Conservation (phyloP, 2,329 filamentous ascomycete genomes). For the Scleromitrula shiraiana region DNA sequence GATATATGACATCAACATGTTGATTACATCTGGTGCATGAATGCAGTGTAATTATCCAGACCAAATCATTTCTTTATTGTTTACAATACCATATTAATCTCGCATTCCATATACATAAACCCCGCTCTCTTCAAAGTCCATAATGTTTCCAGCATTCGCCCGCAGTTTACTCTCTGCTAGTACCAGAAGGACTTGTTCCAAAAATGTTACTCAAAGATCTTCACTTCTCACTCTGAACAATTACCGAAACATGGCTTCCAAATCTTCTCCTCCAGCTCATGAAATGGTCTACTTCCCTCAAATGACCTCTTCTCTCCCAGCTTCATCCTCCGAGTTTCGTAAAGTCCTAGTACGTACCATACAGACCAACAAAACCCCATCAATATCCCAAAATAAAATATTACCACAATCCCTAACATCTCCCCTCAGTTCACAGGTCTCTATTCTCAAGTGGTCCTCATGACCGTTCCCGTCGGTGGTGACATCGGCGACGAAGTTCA, state of each 20-base stretch:
- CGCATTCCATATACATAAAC: not conserved
- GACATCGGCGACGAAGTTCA: slow-evolving; percentile 63
- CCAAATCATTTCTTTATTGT: not conserved
- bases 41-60: too few species aligned
- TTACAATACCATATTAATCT: not conserved
- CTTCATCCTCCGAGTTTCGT: slow-evolving; percentile 49
- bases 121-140: not conserved
- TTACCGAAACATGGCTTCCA: slow-evolving; percentile 17
- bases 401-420: too few species aligned
- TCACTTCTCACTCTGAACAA: not conserved
- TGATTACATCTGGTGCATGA: too few species aligned
- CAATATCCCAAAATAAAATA: too few species aligned
- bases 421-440: slow-evolving; percentile 44
- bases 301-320: slow-evolving; percentile 45
- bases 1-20: slow-evolving; percentile 5
- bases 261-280: slow-evolving; percentile 35
- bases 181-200: not conserved
- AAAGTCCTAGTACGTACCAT: slow-evolving; percentile 39
- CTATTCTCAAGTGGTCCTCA: slow-evolving; percentile 55
- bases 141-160: not conserved
- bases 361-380: too few species aligned
- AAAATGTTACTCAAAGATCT: not conserved
- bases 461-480: slow-evolving; percentile 55
- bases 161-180: not conserved
- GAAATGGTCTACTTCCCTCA: slow-evolving; percentile 55